A percentile compares a stretch with the other conserved stretches of the same genome.
Conservation (phyloP, 225 moss, liverwort and hornwort species). For the Physcomitrellopsis africana region DNA sequence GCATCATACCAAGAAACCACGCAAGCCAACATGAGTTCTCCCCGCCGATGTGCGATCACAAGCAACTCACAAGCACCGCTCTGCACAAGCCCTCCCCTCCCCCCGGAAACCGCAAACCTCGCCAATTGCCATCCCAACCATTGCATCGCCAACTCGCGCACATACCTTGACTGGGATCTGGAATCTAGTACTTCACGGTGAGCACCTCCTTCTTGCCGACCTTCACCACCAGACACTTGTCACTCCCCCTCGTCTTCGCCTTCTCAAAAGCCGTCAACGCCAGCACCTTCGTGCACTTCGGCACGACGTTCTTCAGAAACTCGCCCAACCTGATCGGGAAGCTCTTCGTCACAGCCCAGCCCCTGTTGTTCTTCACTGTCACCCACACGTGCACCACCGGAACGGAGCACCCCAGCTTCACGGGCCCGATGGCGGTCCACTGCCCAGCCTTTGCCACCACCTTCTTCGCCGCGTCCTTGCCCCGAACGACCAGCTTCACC, state of each 20-base stretch:
- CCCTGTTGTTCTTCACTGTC: constrained; percentile 9
- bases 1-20: no score
- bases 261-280: background rate
- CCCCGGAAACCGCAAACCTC: no score
- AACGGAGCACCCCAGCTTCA: constrained; percentile 8
- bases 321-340: background rate
- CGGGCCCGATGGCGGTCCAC: constrained; percentile 17
- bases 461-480: background rate
- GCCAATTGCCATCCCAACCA: no score
- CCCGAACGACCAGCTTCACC: background rate
- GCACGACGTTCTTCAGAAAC: background rate
- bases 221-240: background rate
- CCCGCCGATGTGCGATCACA: no score
- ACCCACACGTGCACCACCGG: background rate
- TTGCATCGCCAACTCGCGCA: no score
- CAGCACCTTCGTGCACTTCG: background rate
- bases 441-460: constrained; percentile 8
- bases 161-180: background rate
- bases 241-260: background rate
- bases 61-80: no score
- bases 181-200: background rate
- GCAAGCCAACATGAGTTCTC: no score
- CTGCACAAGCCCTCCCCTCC: no score
- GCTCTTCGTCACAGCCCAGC: background rate
- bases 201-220: background rate